Evolutionary conservation across 2,329 filamentous ascomycete genomes (phyloP), one percentile per base, ranked within the genome.

Genomic region (Penicillium sp.): DNA sequence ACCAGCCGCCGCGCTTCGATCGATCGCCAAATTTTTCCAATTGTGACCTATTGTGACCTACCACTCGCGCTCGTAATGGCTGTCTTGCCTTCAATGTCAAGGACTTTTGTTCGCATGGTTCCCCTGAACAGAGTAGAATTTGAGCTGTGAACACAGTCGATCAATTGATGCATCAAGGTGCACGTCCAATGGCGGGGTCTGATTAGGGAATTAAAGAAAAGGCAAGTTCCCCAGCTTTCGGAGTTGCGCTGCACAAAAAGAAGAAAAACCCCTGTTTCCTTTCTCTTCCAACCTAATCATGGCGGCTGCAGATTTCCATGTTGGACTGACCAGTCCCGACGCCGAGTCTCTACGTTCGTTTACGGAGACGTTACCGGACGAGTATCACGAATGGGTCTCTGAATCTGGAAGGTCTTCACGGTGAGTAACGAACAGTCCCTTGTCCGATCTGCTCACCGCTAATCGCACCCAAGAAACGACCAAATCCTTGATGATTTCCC

Each of bases 401-500:
- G 59, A 66, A 19, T 62, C 62, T 3, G 59, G 62, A n/a, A 47
- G 57, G 53, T 37, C 39, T 6, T 63, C 62, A 21, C 46, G 57
- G 61, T 64, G 49, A 39, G 49, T 14, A 11, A 41, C 19, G 7
- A 31, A 29, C 14, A 31, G n/a, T 13, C 6, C 11, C 33, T 29
- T 22, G 6, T 48, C 5, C 16, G 16, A 16, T 21, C 13, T 5
- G 5, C 2, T 33, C 22, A 22, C 11, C 19, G 26, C 24, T 45
- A 35, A 37, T 22, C 29, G 14, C 52, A 22, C 27, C 26, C 16
- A 5, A 63, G 64, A 45, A 60, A 48, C 49, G 62, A 60, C 16
- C 56, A 60, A 49, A 55, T 70, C 14, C 58, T 68, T 21, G 57
- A 64, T 6, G 62, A 61, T 46, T 70, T 70, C 21, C 66, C 67